Evolutionary conservation across 208 protist species (phyloP), one percentile per base, ranked within the genome.

Genomic region (Crithidia fasciculata): DNA sequence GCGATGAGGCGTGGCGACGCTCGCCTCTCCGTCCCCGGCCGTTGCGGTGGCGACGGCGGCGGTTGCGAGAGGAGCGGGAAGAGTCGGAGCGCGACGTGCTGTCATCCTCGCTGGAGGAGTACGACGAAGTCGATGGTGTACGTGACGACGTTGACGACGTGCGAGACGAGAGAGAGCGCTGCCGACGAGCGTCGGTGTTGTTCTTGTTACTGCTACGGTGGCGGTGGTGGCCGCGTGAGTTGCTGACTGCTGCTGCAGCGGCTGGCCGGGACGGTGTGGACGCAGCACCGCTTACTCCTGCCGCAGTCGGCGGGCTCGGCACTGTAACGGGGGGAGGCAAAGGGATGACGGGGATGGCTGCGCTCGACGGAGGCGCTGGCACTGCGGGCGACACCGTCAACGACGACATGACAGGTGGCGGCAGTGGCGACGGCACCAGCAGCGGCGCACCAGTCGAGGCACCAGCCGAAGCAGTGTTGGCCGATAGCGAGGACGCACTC

Each of bases 131-230:
- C n/a, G 64, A 71, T n/a, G 56, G 37, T 15, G 64, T 40, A 2
- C 50, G 12, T 9, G 8, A 47, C 7, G 50, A 69, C 19, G 65
- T 49, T 0, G 65, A 62, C 15, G 39, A 53, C 19, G 52, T 54
- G 41, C 40, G 16, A 5, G 62, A 62, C 7, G 72, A 77, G 4
- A 47, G 15, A 5, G 62, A 45, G 41, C 44, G 66, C 15, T 52
- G 41, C 2, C 67, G 67, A 16, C 66, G 74, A 5, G 53, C 8
- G 41, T 62, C 53, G 28, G 40, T 67, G 63, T 37, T 52, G n/a
- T 47, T 44, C 9, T 62, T 44, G 28, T 49, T 67, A 55, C 45
- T 52, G n/a, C 54, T 44, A 9, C 67, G 74, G 68, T 74, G 66
- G 5, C 44, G 74, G 44, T 70, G 66, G 47, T 53, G 67, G 12